A percentile compares a stretch with the other conserved stretches of the same genome.
Conservation (phyloP, 1,284 basidiomycete species). For the Tilletia horrida region DNA sequence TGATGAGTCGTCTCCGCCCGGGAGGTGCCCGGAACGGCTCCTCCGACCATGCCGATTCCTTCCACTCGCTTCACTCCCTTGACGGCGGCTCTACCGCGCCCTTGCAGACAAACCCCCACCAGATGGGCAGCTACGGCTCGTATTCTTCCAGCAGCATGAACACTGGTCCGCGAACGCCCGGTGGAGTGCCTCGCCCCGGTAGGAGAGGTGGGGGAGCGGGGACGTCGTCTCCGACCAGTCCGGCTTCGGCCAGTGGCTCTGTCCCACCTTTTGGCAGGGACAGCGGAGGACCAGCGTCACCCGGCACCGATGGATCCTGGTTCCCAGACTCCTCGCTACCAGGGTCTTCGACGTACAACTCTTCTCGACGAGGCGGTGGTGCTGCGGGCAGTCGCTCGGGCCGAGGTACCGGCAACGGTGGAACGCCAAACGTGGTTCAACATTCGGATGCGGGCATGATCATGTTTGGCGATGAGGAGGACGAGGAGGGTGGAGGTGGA, state of each 20-base stretch:
- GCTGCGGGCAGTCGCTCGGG: neutral
- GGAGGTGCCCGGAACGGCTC: neutral
- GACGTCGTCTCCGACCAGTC: neutral
- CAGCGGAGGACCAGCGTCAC: neutral
- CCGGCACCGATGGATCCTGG: slow-evolving; percentile 5
- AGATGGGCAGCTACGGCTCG: too few relatives aligned
- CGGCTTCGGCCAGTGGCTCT: neutral
- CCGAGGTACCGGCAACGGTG: neutral
- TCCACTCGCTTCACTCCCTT: slow-evolving; percentile 10
- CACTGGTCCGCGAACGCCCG: neutral
- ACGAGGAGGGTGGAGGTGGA: slow-evolving; percentile 33
- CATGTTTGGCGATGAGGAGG: slow-evolving; percentile 34
- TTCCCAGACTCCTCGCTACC: neutral
- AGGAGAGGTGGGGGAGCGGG: neutral
- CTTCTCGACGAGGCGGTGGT: neutral
- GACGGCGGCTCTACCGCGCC: neutral
- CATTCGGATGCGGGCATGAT: slow-evolving; percentile 42
- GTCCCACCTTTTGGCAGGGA: slow-evolving; percentile 3
- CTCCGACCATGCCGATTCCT: neutral
- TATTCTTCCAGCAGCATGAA: neutral
- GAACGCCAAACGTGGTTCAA: slow-evolving; percentile 25
- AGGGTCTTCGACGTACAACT: neutral
- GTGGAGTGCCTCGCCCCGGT: neutral
- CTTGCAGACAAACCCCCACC: too few relatives aligned
- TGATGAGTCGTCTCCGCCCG: slow-evolving; percentile 9